Conservation (phyloP, 2,329 filamentous ascomycete species). For the Xylariaceae sp. region DNA sequence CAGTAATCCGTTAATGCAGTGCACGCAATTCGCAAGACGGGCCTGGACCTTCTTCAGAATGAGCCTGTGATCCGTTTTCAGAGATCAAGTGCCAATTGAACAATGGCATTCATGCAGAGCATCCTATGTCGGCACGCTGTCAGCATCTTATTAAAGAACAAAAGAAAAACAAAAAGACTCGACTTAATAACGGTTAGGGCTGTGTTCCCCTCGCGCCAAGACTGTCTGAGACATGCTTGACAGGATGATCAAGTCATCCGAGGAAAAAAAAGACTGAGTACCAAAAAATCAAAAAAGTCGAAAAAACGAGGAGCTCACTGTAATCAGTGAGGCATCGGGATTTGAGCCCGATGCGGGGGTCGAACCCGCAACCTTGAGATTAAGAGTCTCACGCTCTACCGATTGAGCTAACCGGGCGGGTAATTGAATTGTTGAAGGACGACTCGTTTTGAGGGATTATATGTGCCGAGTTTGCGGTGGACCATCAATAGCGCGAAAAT, state of each 20-base stretch:
- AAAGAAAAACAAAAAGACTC: no score
- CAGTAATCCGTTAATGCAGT: no score
- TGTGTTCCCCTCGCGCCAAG: neutral
- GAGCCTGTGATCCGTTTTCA: no score
- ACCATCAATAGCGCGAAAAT: no score
- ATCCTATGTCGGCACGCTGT: no score
- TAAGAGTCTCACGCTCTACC: slow-evolving; percentile 69
- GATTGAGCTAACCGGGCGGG: slow-evolving; percentile 59
- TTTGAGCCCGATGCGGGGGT: neutral
- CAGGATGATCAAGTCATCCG: neutral
- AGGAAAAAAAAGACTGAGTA: neutral
- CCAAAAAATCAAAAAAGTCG: no score
- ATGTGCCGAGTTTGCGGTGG: neutral
- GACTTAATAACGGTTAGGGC: neutral
- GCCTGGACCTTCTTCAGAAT: no score
- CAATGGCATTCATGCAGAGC: no score
- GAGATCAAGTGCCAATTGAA: no score
- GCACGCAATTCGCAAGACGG: no score
- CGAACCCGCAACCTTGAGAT: slow-evolving; percentile 28
- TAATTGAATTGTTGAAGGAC: neutral
- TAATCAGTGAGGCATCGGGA: slow-evolving; percentile 29
- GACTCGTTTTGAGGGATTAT: neutral
- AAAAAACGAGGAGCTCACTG: neutral
- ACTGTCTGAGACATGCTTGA: neutral
- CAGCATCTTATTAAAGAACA: no score